These are phyloP conservation scores for Pythium guiyangense DNA, from an alignment of 352 stramenopile genomes.

Conservation along the genomic window DNA sequence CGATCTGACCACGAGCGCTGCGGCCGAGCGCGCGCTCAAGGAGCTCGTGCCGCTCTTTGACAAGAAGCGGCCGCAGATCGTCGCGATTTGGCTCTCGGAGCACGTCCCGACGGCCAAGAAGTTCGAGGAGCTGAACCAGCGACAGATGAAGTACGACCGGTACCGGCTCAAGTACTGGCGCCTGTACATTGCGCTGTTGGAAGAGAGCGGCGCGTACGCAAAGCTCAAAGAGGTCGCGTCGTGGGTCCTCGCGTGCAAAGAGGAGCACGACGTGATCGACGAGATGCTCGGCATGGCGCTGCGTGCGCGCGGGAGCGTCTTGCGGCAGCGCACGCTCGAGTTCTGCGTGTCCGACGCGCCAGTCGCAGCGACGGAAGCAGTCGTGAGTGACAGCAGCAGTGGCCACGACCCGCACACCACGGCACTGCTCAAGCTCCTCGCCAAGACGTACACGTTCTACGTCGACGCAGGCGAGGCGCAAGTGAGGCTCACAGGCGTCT, in stretches of 20 bases:
- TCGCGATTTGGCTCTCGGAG: slow-evolving; percentile 75
- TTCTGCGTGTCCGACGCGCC: background rate
- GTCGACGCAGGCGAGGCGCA: slow-evolving; percentile 43
- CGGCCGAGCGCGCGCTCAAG: slow-evolving; percentile 39
- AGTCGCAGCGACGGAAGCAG: background rate
- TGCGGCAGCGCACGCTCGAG: slow-evolving; percentile 22
- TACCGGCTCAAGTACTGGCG: slow-evolving; percentile 76
- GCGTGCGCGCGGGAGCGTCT: slow-evolving; percentile 36
- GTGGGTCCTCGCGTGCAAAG: slow-evolving; percentile 75
- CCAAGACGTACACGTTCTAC: slow-evolving; percentile 60
- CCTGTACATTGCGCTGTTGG: slow-evolving; percentile 54
- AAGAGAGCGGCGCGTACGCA: slow-evolving; percentile 46
- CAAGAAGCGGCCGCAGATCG: slow-evolving; percentile 54
- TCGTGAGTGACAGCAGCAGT: background rate
- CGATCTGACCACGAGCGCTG: slow-evolving; percentile 11
- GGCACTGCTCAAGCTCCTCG: slow-evolving; percentile 42
- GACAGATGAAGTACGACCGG: slow-evolving; percentile 76
- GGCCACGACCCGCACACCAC: background rate
- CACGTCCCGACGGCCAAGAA: slow-evolving; percentile 65
- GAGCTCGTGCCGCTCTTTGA: slow-evolving; percentile 60
- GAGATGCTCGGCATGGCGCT: slow-evolving; percentile 62
- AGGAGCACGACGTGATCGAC: slow-evolving; percentile 78
- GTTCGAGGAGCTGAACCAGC: slow-evolving; percentile 79
- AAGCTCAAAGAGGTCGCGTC: slow-evolving; percentile 61
- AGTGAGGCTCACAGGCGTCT: slow-evolving; percentile 23